Percentiles rank a stretch among this genome's conserved stretches.
Conservation (phyloP, 345 rosid species). For the Gossypium australe region DNA sequence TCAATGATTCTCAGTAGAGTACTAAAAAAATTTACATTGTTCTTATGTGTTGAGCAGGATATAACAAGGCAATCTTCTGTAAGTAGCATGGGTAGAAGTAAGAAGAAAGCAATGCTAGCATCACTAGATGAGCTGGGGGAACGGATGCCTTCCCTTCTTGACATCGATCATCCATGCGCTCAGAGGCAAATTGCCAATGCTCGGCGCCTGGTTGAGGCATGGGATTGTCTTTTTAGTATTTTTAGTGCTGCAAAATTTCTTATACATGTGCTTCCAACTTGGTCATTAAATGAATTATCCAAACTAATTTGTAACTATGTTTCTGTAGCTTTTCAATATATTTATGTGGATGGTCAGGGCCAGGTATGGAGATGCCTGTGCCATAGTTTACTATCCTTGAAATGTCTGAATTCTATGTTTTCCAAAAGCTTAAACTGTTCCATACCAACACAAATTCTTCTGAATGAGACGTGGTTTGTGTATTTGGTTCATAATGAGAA, state of each 20-base stretch:
- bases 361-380: not conserved
- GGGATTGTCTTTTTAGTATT: not conserved
- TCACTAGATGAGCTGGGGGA: slow-evolving; percentile 80
- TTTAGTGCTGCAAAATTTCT: slow-evolving; percentile 13
- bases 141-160: slow-evolving; percentile 96
- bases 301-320: not conserved
- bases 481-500: not conserved
- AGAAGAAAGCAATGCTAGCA: slow-evolving; percentile 67
- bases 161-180: slow-evolving; percentile 94
- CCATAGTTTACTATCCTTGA: not conserved
- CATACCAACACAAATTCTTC: not conserved
- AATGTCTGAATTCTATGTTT: not conserved
- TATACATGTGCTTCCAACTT: not conserved
- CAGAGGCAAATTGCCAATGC: slow-evolving; percentile 81
- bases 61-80: slow-evolving; percentile 78
- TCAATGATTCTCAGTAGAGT: not conserved
- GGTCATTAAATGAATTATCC: not conserved
- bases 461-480: not conserved
- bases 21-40: slow-evolving; percentile 1
- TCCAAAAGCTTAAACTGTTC: not conserved
- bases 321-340: not conserved
- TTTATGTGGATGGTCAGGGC: not conserved
- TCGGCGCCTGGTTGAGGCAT: slow-evolving; percentile 69
- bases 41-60: slow-evolving; percentile 48
- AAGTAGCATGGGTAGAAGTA: slow-evolving; percentile 62